Evolutionary conservation across 2,329 filamentous ascomycete species (phyloP).

Genomic region (Paraphaeosphaeria sporulosa): DNA sequence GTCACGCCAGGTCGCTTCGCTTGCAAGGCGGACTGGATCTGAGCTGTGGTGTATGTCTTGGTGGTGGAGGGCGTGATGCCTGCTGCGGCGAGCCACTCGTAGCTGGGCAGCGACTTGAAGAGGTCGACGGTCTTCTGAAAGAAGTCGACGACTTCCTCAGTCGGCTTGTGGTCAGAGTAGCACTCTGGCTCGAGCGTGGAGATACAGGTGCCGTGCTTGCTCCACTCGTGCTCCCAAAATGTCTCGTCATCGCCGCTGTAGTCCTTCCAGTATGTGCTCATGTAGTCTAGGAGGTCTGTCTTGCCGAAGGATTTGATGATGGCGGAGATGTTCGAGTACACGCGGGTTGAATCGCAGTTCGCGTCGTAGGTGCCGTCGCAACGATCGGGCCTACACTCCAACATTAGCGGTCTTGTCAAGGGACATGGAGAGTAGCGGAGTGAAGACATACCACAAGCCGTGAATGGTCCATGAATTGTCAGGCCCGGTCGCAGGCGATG

Average conservation of each 20-base stretch:
- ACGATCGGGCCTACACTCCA: conserved; percentile 53
- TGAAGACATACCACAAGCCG: conserved; percentile 65
- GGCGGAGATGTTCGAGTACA: conserved; percentile 70
- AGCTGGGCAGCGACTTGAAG: conserved; percentile 72
- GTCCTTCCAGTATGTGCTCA: conserved; percentile 77
- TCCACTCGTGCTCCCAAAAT: conserved; percentile 77
- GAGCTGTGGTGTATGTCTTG: conserved; percentile 65
- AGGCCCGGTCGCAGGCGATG: conserved; percentile 69
- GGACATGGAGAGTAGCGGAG: background rate
- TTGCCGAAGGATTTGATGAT: conserved; percentile 66
- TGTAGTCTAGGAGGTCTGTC: conserved; percentile 67
- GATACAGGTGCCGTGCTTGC: conserved; percentile 77
- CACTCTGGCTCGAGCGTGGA: conserved; percentile 71
- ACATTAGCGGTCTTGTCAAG: background rate
- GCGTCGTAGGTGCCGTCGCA: conserved; percentile 75
- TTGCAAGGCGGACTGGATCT: conserved; percentile 67
- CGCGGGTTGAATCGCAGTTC: conserved; percentile 68
- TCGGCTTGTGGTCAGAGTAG: conserved; percentile 65
- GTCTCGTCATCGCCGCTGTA: conserved; percentile 68
- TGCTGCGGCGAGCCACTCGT: conserved; percentile 67
- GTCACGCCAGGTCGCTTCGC: conserved; percentile 61
- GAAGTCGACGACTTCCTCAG: conserved; percentile 73
- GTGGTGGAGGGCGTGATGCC: conserved; percentile 64
- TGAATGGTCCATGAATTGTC: conserved; percentile 77
- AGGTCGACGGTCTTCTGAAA: conserved; percentile 71